Evolutionary conservation across 1,139 yeast genomes (phyloP).

Genomic region (Pichia sp.): DNA sequence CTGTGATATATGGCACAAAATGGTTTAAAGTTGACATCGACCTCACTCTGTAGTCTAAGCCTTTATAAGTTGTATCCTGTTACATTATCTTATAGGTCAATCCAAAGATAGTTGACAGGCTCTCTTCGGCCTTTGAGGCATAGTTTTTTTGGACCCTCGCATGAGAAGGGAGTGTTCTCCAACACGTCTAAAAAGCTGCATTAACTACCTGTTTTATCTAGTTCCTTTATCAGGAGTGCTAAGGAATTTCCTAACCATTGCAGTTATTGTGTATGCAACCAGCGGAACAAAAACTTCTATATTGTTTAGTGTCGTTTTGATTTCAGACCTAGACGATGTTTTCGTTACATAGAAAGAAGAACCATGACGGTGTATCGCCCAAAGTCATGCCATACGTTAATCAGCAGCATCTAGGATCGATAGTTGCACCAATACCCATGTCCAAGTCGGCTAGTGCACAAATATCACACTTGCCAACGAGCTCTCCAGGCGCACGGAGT

Average conservation of each 20-base stretch:
- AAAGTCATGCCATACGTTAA: neutral
- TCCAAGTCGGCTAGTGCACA: neutral
- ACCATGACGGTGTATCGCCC: neutral
- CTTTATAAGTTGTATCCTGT: too few relatives aligned
- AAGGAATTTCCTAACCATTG: neutral
- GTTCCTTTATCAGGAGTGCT: neutral
- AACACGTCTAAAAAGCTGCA: neutral
- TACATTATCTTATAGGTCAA: too few relatives aligned
- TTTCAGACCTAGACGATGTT: slow-evolving; percentile 6
- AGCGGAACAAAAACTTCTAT: neutral
- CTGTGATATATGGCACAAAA: neutral
- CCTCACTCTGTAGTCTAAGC: too few relatives aligned
- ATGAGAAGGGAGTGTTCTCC: neutral
- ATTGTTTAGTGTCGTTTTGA: neutral
- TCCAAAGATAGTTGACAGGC: too few relatives aligned
- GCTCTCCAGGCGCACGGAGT: neutral
- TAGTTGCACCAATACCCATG: neutral
- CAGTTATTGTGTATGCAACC: neutral
- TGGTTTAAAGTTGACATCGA: neutral
- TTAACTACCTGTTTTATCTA: too few relatives aligned
- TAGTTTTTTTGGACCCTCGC: neutral
- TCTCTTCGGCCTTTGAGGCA: too few relatives aligned
- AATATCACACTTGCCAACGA: neutral
- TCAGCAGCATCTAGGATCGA: neutral
- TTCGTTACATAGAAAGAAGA: slow-evolving; percentile 7